Conservation (phyloP, 2,329 filamentous ascomycete genomes). For the Neopestalotiopsis sp. region DNA sequence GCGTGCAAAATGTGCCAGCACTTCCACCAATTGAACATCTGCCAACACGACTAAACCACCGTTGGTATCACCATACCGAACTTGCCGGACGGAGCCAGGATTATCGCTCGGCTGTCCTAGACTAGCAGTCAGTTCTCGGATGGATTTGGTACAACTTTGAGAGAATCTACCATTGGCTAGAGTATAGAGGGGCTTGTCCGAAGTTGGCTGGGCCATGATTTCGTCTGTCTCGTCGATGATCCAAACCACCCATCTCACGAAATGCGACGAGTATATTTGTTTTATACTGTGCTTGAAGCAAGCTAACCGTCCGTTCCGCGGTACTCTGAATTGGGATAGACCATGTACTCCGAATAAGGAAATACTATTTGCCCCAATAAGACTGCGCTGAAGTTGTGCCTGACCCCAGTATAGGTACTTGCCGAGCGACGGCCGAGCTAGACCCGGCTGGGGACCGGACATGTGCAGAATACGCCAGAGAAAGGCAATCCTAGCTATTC, state of each 20-base stretch:
- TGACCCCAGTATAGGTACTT: neutral
- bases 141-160: neutral
- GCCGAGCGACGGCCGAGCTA: neutral
- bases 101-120: neutral
- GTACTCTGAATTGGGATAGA: neutral
- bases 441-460: neutral
- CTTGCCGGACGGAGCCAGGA: conserved; percentile 4
- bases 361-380: conserved; percentile 5
- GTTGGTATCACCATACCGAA: conserved; percentile 9
- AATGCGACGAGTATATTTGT: neutral
- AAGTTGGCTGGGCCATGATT: neutral
- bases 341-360: neutral
- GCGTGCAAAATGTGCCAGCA: conserved; percentile 35
- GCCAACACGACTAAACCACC: conserved; percentile 1
- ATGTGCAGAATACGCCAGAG: neutral
- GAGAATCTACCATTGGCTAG: neutral
- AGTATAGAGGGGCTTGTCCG: neutral
- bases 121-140: neutral
- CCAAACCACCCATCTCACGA: neutral
- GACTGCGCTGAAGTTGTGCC: neutral
- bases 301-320: neutral
- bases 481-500: neutral
- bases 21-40: conserved; percentile 63
- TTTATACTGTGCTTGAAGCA: neutral
- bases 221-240: neutral